Evolutionary conservation across 1,284 basidiomycete species (phyloP).

Genomic region (Sporisorium iseilematis-ciliati): DNA sequence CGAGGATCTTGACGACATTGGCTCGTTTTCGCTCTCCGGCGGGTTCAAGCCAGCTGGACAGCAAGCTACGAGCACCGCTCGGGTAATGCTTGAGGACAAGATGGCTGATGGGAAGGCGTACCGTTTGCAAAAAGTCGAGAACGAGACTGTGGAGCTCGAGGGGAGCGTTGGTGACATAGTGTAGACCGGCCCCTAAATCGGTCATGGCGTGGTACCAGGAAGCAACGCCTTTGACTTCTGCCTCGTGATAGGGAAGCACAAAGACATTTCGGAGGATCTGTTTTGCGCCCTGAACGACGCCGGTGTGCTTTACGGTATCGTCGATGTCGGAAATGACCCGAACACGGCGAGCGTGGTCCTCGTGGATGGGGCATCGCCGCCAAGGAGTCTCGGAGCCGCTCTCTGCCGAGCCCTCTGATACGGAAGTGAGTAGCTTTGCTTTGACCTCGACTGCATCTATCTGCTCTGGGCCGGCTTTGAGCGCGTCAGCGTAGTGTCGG

Average conservation of each 20-base stretch:
- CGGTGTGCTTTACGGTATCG: conserved; percentile 83
- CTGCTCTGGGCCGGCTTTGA: conserved; percentile 20
- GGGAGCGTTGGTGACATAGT: conserved; percentile 83
- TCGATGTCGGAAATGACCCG: conserved; percentile 91
- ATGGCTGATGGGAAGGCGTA: conserved; percentile 77
- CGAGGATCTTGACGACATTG: conserved; percentile 52
- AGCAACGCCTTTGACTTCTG: conserved; percentile 85
- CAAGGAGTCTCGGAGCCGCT: conserved; percentile 26
- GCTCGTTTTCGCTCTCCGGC: conserved; percentile 57
- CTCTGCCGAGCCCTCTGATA: neutral
- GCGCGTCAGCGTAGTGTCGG: conserved; percentile 24
- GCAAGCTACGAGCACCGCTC: conserved; percentile 43
- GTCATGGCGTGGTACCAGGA: conserved; percentile 70
- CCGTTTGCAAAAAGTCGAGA: conserved; percentile 80
- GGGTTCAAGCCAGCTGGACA: conserved; percentile 60
- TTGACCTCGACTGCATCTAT: conserved; percentile 45
- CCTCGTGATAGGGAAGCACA: conserved; percentile 76
- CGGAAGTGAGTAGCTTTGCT: conserved; percentile 23
- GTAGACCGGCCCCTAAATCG: conserved; percentile 43
- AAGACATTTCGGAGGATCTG: conserved; percentile 72
- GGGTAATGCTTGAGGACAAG: conserved; percentile 59
- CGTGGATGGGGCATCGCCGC: conserved; percentile 39
- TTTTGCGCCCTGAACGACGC: conserved; percentile 68
- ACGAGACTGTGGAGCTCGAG: conserved; percentile 86
- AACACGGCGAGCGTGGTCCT: conserved; percentile 40